Evolutionary conservation across 768 basidiomycete genomes (phyloP), one percentile per base, ranked within the genome.

Genomic region (Kockovaella imperatae): DNA sequence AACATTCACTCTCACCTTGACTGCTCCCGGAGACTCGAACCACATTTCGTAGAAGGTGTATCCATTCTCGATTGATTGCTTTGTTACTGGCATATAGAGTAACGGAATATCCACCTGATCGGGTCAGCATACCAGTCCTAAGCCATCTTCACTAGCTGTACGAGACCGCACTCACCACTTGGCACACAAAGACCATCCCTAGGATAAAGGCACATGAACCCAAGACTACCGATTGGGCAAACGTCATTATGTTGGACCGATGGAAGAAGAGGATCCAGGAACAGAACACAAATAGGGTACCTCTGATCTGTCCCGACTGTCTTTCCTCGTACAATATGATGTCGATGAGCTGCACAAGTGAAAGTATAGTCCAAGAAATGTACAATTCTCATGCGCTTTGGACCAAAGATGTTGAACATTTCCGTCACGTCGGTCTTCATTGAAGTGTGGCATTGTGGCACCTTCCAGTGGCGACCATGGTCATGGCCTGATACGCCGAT

Each of bases 21-120:
- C 88, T 34, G 87, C 91, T 23, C 83, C 84, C 3, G 91, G 91
- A 1, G 91, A 82, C 68, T 87, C 86, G 73, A 80, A 93, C 74
- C 95, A 96, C 21, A 87, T 90, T 42, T 79, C 79, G 68, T 96
- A 96, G 73, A 90, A 93, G 62, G 83, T 80, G 69, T 86, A 83
- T 3, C 84, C 89, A 64, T 91, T 87, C 35, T 77, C 74, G 35
- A 85, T 64, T 26, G 79, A 75, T 42, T 81, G 78, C 1, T 84
- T 78, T 2, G 80, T 83, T 35, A 86, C 74, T 74, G 85, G 57
- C n/a, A 54, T 38, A 49, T 72, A 91, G 39, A 96, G 75, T 44
- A 95, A 74, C 30, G 83, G 80, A 70, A 89, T 82, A 76, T 96
- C 91, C 43, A 93, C 79, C 69, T 83, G 84, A 86, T 84, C 53